Base-by-base conservation (phyloP, 208 protist genomes). In the Jaenimonas drosophilae region DNA sequence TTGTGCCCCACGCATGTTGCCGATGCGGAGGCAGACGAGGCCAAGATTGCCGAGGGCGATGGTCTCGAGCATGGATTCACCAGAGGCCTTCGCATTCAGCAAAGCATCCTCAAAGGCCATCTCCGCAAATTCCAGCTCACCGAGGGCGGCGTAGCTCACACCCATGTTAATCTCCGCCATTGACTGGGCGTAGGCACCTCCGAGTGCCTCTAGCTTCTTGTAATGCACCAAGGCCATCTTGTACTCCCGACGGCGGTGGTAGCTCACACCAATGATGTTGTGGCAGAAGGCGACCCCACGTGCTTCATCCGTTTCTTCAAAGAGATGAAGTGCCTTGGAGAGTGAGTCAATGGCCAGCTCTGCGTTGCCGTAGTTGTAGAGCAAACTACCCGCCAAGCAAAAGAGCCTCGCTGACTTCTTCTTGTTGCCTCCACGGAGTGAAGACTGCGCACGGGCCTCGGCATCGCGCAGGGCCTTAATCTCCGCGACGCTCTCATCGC, bases 121-220 rank as follows among this genome's bases (percentile, higher is more conserved):
- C 46, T 68, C 61, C 3, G 87, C 87, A 51, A 85, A 91, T 48
- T 77, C 63, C 0, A 84, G 55, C 49, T 94, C 82, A 3, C 70
- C 73, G n/a, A 91, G 56, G 6, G 79, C 82, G 19, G 68, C 57
- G 48, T 94, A 94, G 53, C 67, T 68, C 25, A 94, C 71, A 9
- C 70, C 82, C 74, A 91, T 82, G 58, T 94, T 94, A 29, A 79
- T 88, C 55, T 88, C 60, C 17, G 82, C 79, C 16, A 94, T 78
- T n/a, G 79, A 64, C 7, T 65, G 56, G 27, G 64, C 64, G 63
- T 90, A 94, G 40, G 59, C 57, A n/a, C 66, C 75, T 2, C 75
- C 81, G 32, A 94, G 75, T 29, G 76, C 34, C 56, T 87, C 75
- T 53, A 90, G 87, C 53, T 86, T 68, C 45, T 85, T 85, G 70